Conservation (phyloP, 2,329 filamentous ascomycete genomes). For the Hymenoscyphus linearis region DNA sequence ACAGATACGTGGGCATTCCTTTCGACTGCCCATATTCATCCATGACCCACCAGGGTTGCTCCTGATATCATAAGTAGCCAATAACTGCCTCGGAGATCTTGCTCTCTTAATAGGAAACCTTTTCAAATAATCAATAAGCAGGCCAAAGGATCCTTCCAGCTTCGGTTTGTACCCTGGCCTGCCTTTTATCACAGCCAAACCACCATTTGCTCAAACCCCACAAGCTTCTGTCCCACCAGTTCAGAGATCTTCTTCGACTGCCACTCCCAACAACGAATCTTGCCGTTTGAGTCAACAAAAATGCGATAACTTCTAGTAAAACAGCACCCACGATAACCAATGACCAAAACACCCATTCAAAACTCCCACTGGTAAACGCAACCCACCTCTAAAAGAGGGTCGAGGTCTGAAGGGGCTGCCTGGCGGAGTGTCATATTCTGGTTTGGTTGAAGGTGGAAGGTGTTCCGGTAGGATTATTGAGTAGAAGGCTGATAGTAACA, state of each 20-base stretch:
- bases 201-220: neutral
- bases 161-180: too few relatives aligned
- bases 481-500: too few relatives aligned
- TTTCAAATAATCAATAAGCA: constrained; percentile 29
- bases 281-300: constrained; percentile 39
- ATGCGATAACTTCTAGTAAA: constrained; percentile 32
- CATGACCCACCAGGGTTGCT: constrained; percentile 22
- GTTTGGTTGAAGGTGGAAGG: too few relatives aligned
- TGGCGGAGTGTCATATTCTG: neutral
- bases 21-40: constrained; percentile 29
- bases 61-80: constrained; percentile 8
- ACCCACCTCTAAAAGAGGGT: neutral
- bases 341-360: constrained; percentile 35
- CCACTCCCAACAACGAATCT: constrained; percentile 35
- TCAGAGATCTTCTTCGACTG: neutral
- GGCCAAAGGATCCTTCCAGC: neutral
- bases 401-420: neutral
- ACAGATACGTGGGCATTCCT: constrained; percentile 36
- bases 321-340: constrained; percentile 31
- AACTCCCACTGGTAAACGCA: constrained; percentile 28
- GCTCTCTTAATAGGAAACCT: constrained; percentile 31
- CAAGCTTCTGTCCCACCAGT: neutral
- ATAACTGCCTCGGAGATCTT: neutral
- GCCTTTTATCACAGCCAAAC: neutral
- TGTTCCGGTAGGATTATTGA: too few relatives aligned